Evolutionary conservation across 2,329 filamentous ascomycete genomes (phyloP).

Genomic region (Alternaria atra): DNA sequence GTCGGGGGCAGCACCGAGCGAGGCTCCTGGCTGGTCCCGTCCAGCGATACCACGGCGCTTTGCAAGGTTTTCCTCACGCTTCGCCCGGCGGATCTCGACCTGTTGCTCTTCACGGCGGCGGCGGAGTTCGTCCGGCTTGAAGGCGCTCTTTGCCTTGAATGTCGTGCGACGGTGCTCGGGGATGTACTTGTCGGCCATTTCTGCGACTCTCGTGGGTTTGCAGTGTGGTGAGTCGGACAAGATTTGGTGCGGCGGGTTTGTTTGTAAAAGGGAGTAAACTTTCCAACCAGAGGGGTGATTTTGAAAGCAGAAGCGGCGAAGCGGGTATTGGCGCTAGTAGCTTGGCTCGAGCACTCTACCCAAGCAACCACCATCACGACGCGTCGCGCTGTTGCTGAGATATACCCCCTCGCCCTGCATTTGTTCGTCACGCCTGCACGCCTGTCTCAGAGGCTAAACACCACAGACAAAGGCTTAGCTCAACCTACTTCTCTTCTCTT

Average conservation of each 20-base stretch:
- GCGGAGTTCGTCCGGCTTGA: constrained; percentile 98
- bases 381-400: neutral
- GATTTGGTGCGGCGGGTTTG: constrained; percentile 38
- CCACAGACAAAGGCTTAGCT: neutral
- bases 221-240: constrained; percentile 26
- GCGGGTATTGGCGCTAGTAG: constrained; percentile 29
- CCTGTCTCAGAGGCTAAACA: neutral
- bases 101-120: constrained; percentile 98
- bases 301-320: constrained; percentile 49
- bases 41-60: constrained; percentile 95
- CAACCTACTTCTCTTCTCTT: neutral
- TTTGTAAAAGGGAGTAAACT: constrained; percentile 45
- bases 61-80: constrained; percentile 98
- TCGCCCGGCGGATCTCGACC: constrained; percentile 98
- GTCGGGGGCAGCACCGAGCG: constrained; percentile 87
- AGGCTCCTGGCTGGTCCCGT: constrained; percentile 76
- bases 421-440: neutral
- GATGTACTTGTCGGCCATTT: constrained; percentile 98
- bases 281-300: constrained; percentile 40
- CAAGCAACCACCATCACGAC: constrained; percentile 26
- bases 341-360: constrained; percentile 25
- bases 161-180: constrained; percentile 98
- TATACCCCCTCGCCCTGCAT: neutral
- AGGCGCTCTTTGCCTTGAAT: constrained; percentile 99
- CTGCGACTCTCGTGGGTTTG: constrained; percentile 47